These are phyloP conservation scores for Eutrema yunnanense DNA, from an alignment of 345 rosid species.

Conservation along the genomic window DNA sequence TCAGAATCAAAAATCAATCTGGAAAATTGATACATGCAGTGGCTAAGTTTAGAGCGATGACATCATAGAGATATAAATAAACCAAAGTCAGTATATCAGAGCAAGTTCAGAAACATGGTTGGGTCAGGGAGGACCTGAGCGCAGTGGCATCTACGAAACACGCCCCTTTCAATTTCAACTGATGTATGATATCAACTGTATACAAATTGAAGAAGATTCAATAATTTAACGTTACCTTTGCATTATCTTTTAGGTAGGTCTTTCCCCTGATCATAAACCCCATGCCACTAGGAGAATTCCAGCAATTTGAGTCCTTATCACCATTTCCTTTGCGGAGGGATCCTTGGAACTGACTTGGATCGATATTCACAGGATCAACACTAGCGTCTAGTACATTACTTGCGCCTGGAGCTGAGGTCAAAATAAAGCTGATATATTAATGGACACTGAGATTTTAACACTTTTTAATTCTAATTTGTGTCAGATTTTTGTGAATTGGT, in stretches of 20 bases:
- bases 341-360: slow-evolving; percentile 53
- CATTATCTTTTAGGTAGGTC: slow-evolving; percentile 75
- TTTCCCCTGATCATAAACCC: slow-evolving; percentile 96
- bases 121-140: neutral
- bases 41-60: neutral
- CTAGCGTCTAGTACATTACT: slow-evolving; percentile 54
- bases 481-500: neutral
- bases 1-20: neutral
- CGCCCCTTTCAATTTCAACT: neutral
- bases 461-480: neutral
- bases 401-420: slow-evolving; percentile 51
- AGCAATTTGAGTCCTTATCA: slow-evolving; percentile 72
- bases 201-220: slow-evolving; percentile 2
- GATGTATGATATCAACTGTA: neutral
- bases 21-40: neutral
- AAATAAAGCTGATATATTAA: slow-evolving; percentile 18
- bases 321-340: slow-evolving; percentile 55
- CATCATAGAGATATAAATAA: neutral
- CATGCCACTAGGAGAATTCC: slow-evolving; percentile 79
- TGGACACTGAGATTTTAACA: neutral
- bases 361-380: slow-evolving; percentile 44
- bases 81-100: neutral
- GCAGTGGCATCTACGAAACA: neutral
- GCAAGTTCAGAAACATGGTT: neutral
- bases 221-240: slow-evolving; percentile 46